Conservation (phyloP, 306 rosid genomes). For the Inga oerstediana region DNA sequence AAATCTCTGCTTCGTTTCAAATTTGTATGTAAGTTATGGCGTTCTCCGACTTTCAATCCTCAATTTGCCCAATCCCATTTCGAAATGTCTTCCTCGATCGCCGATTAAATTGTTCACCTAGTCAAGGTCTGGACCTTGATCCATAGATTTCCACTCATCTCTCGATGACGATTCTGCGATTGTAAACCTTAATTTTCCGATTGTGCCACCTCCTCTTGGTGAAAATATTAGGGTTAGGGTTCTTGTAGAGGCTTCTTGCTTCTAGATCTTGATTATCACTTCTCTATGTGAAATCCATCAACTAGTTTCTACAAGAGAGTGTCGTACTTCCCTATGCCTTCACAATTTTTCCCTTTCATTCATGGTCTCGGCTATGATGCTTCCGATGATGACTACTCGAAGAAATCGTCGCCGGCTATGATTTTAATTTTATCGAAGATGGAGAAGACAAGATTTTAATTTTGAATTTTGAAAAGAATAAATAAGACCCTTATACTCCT, state of each 20-base stretch:
- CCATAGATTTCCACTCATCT: not conserved
- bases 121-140: not conserved
- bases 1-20: not conserved
- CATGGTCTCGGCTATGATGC: conserved; percentile 25
- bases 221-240: not conserved
- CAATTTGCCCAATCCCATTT: not conserved
- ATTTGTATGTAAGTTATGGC: not conserved
- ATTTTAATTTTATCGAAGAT: too few relatives aligned
- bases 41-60: not conserved
- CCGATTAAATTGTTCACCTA: not conserved
- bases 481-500: too few relatives aligned
- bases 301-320: not conserved
- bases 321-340: not conserved
- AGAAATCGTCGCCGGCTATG: too few relatives aligned
- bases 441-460: too few relatives aligned
- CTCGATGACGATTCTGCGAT: not conserved
- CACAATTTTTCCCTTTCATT: not conserved
- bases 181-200: not conserved
- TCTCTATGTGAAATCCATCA: not conserved
- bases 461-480: too few relatives aligned
- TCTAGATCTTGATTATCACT: not conserved
- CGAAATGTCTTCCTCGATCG: not conserved
- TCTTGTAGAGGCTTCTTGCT: conserved; percentile 6
- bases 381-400: conserved; percentile 17
- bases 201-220: not conserved